phyloP scores from a whole-genome alignment of 2,329 filamentous ascomycete species.

The Dothidotthia symphoricarpi region DNA sequence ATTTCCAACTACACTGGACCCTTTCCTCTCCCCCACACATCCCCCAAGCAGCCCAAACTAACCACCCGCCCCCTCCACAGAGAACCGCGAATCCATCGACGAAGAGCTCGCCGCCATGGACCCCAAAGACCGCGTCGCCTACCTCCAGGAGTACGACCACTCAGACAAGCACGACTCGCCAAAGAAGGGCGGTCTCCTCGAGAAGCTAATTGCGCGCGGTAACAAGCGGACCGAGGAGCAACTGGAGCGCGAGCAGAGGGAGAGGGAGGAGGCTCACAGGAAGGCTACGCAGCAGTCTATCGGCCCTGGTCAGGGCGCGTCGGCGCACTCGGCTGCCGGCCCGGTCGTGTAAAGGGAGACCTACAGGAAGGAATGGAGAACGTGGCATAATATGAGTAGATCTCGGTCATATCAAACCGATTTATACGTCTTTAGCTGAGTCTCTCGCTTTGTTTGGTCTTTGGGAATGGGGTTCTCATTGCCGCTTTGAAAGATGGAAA shows the following conservation, averaged over 20 bases:
- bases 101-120: conserved; percentile 35
- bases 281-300: no score
- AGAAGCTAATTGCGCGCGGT: conserved; percentile 35
- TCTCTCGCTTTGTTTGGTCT: no score
- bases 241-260: conserved; percentile 25
- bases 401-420: no score
- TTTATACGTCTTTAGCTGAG: no score
- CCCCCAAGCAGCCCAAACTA: no score
- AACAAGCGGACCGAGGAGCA: conserved; percentile 40
- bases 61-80: conserved; percentile 9
- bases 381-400: no score
- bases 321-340: no score
- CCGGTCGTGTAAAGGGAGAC: no score
- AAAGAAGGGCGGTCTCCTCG: conserved; percentile 36
- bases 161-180: conserved; percentile 32
- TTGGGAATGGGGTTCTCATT: conserved; percentile 5
- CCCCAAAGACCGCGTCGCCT: conserved; percentile 35
- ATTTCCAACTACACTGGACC: no score
- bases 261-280: conserved; percentile 16
- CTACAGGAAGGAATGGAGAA: no score
- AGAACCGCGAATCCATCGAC: conserved; percentile 34
- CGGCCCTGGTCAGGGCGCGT: no score
- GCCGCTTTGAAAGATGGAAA: conserved; percentile 9
- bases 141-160: conserved; percentile 38
- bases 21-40: no score